Percentiles rank a stretch among this genome's conserved stretches.
phyloP scores from a whole-genome alignment of 495 filamentous ascomycete species.

The Tuber calosporum region DNA sequence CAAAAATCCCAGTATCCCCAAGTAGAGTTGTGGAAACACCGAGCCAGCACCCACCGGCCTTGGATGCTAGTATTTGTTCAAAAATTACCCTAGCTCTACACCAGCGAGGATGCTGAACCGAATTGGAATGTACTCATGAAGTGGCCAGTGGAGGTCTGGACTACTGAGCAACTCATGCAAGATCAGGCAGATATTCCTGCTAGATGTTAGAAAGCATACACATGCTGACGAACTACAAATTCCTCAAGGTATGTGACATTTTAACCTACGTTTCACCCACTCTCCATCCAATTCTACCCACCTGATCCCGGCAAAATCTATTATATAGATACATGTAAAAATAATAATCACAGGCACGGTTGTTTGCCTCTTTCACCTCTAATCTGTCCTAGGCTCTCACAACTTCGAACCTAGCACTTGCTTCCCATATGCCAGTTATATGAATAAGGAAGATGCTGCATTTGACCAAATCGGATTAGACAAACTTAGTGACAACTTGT shows the following conservation, averaged over 20 bases:
- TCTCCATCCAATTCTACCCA: slow-evolving; percentile 11
- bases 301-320: slow-evolving; percentile 30
- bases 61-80: slow-evolving; percentile 97
- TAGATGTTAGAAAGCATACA: slow-evolving; percentile 96
- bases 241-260: slow-evolving; percentile 63
- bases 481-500: slow-evolving; percentile 75
- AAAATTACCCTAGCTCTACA: slow-evolving; percentile 92
- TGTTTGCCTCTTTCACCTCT: slow-evolving; percentile 81
- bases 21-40: slow-evolving; percentile 85
- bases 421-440: slow-evolving; percentile 42
- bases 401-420: slow-evolving; percentile 66
- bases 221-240: slow-evolving; percentile 93
- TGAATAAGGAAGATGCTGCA: slow-evolving; percentile 40
- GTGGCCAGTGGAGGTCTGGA: slow-evolving; percentile 65
- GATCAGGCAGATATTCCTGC: slow-evolving; percentile 97
- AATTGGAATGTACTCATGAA: slow-evolving; percentile 94
- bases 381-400: slow-evolving; percentile 71
- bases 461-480: slow-evolving; percentile 60
- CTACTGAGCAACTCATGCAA: slow-evolving; percentile 96
- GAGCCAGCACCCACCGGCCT: slow-evolving; percentile 81
- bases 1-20: slow-evolving; percentile 65
- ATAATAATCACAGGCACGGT: slow-evolving; percentile 82
- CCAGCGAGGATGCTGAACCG: slow-evolving; percentile 90
- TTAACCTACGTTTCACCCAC: background rate
- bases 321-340: slow-evolving; percentile 80